Conservation (phyloP, 2,329 filamentous ascomycete species). For the Aphanoascus verrucosus region DNA sequence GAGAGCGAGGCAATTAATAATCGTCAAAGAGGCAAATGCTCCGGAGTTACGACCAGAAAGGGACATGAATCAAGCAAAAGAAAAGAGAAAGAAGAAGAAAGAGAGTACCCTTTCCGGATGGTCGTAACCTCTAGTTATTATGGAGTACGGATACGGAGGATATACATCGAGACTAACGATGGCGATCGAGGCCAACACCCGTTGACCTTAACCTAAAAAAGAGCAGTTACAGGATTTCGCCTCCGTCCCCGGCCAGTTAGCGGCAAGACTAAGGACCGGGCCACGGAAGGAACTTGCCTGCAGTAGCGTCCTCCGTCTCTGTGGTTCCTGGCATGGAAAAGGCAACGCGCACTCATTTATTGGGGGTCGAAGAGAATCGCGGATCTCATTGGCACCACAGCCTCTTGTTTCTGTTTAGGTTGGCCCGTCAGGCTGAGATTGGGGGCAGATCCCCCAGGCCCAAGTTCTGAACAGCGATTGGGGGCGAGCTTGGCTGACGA, state of each 20-base stretch:
- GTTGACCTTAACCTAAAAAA: conserved; percentile 10
- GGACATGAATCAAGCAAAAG: not conserved
- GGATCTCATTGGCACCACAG: not conserved
- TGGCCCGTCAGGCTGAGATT: not conserved
- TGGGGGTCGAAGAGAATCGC: not conserved
- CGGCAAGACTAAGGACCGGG: conserved; percentile 11
- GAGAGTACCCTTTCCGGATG: not conserved
- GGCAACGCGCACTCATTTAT: not conserved
- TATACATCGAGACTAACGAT: conserved; percentile 11
- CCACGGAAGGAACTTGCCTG: conserved; percentile 14
- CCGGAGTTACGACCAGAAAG: not conserved
- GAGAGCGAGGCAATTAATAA: not conserved
- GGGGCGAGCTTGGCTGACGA: not conserved
- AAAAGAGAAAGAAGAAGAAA: not conserved
- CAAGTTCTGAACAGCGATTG: not conserved
- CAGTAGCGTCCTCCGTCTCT: conserved; percentile 13
- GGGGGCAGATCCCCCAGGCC: not conserved
- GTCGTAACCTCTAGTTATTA: not conserved
- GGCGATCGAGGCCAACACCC: conserved; percentile 11
- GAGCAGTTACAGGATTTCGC: not conserved
- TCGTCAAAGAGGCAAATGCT: not conserved
- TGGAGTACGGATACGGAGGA: conserved; percentile 5
- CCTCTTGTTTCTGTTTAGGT: not conserved
- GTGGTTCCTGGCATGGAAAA: conserved; percentile 11
- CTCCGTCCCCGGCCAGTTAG: conserved; percentile 5